Evolutionary conservation across 2,329 filamentous ascomycete genomes (phyloP).

Genomic region (Acarospora socialis): DNA sequence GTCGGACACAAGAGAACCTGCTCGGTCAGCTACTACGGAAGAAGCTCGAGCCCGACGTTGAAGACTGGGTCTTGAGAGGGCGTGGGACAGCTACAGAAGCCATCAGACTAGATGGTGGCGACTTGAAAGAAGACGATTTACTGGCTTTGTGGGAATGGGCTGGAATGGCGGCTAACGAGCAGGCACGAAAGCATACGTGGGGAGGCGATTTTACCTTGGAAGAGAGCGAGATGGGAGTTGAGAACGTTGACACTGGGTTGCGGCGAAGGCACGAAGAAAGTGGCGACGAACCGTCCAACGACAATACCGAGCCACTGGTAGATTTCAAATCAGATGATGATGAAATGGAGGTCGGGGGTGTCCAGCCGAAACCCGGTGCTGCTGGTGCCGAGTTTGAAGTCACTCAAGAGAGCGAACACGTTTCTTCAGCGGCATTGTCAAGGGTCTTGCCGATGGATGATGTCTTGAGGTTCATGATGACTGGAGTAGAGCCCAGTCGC

Average conservation of each 20-base stretch:
- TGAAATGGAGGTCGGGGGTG: constrained; percentile 26
- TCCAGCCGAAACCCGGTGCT: constrained; percentile 21
- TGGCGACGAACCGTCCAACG: neutral
- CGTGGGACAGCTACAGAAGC: constrained; percentile 25
- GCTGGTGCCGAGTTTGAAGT: constrained; percentile 24
- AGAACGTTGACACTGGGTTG: constrained; percentile 13
- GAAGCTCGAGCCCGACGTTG: constrained; percentile 65
- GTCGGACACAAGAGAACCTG: constrained; percentile 49
- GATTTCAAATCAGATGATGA: neutral
- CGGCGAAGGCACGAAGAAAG: constrained; percentile 10
- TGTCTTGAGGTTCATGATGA: constrained; percentile 38
- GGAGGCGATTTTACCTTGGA: constrained; percentile 57
- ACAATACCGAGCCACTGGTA: constrained; percentile 6
- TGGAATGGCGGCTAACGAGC: constrained; percentile 32
- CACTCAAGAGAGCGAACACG: constrained; percentile 16
- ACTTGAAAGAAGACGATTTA: constrained; percentile 29
- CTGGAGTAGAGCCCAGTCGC: constrained; percentile 24
- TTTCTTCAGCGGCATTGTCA: constrained; percentile 13
- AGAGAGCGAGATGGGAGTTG: constrained; percentile 42
- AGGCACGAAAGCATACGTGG: constrained; percentile 34
- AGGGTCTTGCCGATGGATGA: constrained; percentile 30
- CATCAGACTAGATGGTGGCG: constrained; percentile 9
- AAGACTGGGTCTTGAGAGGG: constrained; percentile 55
- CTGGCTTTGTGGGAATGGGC: constrained; percentile 48
- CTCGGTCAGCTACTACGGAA: constrained; percentile 62